phyloP scores from a whole-genome alignment of 2,329 filamentous ascomycete species.

The Mycocentrospora acerina region DNA sequence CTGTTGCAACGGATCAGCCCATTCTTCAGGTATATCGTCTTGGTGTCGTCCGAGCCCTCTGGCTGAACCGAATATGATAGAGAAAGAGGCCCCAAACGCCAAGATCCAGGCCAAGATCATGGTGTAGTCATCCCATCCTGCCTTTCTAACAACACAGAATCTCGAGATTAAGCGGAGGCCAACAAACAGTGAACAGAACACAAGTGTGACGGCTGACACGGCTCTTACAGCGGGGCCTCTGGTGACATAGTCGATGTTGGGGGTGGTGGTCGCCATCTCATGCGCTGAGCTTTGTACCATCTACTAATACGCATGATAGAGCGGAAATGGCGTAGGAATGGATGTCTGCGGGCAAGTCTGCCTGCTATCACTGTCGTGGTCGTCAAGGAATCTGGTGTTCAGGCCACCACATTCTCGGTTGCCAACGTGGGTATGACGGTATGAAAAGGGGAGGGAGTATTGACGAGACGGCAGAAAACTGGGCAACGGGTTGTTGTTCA shows the following conservation, averaged over 20 bases:
- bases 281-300: constrained; percentile 12
- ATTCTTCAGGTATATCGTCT: constrained; percentile 54
- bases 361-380: constrained; percentile 30
- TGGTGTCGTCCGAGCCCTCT: constrained; percentile 71
- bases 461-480: neutral
- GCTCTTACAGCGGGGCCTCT: constrained; percentile 58
- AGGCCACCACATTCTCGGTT: constrained; percentile 27
- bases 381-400: constrained; percentile 21
- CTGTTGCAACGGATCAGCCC: constrained; percentile 57
- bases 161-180: constrained; percentile 72
- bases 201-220: constrained; percentile 69
- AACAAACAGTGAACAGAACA: constrained; percentile 73
- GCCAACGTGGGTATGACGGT: constrained; percentile 7
- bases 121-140: constrained; percentile 77
- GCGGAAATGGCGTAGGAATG: neutral
- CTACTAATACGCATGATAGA: constrained; percentile 14
- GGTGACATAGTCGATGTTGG: constrained; percentile 20
- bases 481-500: neutral
- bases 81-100: constrained; percentile 66
- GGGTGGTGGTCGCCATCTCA: constrained; percentile 27
- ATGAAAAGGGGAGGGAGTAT: constrained; percentile 1
- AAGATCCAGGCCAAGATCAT: constrained; percentile 79
- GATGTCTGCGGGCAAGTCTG: neutral
- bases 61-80: constrained; percentile 64
- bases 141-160: constrained; percentile 68